Evolutionary conservation across 208 protist species (phyloP).

Genomic region (Porcisia hertigi): DNA sequence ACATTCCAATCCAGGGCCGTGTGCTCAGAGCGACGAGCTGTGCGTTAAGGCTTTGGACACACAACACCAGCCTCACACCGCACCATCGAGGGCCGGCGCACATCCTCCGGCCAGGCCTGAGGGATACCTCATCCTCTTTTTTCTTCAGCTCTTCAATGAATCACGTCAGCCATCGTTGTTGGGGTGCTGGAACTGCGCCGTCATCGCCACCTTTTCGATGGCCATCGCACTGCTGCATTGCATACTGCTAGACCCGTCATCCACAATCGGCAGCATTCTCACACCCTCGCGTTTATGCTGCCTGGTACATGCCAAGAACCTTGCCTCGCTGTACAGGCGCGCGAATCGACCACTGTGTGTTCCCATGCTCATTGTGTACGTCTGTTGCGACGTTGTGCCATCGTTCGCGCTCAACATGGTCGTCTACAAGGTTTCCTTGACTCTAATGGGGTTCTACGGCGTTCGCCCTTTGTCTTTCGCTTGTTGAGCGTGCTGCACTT

Average conservation of each 20-base stretch:
- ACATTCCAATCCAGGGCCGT: background rate
- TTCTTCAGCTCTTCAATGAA: constrained; percentile 52
- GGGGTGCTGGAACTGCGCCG: constrained; percentile 33
- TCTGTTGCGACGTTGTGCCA: constrained; percentile 57
- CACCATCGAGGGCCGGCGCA: background rate
- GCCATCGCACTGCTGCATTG: constrained; percentile 43
- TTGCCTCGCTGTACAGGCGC: constrained; percentile 39
- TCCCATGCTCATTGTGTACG: constrained; percentile 62
- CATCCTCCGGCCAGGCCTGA: background rate
- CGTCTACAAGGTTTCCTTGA: constrained; percentile 34
- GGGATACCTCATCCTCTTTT: constrained; percentile 22
- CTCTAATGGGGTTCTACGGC: constrained; percentile 10
- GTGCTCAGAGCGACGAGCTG: background rate
- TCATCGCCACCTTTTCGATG: constrained; percentile 30
- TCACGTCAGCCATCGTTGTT: constrained; percentile 44
- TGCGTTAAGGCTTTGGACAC: background rate
- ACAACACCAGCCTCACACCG: background rate
- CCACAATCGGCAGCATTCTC: constrained; percentile 27
- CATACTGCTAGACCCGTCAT: constrained; percentile 39
- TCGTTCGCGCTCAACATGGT: constrained; percentile 52
- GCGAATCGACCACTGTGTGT: constrained; percentile 28
- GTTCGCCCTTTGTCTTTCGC: constrained; percentile 7
- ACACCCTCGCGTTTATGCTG: constrained; percentile 45
- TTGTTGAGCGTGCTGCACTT: constrained; percentile 3
- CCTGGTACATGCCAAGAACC: constrained; percentile 43